Evolutionary conservation across 352 stramenopile species (phyloP).

Genomic region (Elongisporangium prolatum): DNA sequence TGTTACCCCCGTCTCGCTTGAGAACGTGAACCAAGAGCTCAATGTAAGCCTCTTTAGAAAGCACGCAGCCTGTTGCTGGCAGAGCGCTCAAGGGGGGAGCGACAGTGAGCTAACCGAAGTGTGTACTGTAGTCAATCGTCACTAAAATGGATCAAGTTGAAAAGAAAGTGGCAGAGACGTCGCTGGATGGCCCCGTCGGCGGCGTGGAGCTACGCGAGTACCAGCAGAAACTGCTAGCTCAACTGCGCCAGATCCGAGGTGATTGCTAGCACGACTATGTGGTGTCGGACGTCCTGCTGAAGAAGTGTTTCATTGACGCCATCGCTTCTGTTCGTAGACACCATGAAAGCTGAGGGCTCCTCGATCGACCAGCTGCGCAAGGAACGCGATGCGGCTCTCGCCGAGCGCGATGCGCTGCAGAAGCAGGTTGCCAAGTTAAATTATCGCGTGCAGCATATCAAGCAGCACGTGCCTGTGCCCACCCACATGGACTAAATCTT

Average conservation of each 20-base stretch:
- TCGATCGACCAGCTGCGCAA: constrained; percentile 55
- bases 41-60: constrained; percentile 10
- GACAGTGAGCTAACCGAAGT: neutral
- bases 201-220: constrained; percentile 66
- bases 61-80: neutral
- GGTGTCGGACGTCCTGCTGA: neutral
- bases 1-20: constrained; percentile 12
- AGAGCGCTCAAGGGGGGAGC: neutral
- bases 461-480: constrained; percentile 58
- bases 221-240: constrained; percentile 55
- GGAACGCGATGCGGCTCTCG: constrained; percentile 51
- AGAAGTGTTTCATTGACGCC: constrained; percentile 4
- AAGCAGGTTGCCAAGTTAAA: constrained; percentile 79
- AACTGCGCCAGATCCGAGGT: constrained; percentile 58
- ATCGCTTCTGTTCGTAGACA: constrained; percentile 25
- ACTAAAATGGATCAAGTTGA: constrained; percentile 41
- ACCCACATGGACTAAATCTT: constrained; percentile 11
- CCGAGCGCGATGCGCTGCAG: constrained; percentile 51
- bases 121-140: constrained; percentile 33
- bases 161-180: constrained; percentile 23
- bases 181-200: constrained; percentile 47
- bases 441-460: constrained; percentile 74
- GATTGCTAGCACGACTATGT: neutral
- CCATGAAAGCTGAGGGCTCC: constrained; percentile 56
- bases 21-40: constrained; percentile 27